These are phyloP conservation scores for Orychophragmus violaceus DNA, from an alignment of 345 rosid species.

Conservation along the genomic window DNA sequence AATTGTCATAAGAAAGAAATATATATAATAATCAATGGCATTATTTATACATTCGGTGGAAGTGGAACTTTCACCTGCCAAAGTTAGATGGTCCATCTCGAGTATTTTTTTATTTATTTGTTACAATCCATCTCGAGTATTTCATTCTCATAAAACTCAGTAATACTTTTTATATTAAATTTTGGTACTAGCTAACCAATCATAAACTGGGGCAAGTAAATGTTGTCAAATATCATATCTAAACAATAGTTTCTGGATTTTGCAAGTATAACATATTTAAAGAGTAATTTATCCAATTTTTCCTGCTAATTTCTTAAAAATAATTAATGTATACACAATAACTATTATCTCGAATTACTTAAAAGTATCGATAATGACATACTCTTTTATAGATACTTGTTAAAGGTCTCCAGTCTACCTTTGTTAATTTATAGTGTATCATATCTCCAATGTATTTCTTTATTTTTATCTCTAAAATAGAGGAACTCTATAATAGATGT, in stretches of 20 bases:
- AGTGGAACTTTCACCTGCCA: slow-evolving; percentile 20
- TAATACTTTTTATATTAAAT: neutral
- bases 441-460: no score
- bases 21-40: neutral
- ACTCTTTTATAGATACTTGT: neutral
- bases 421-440: no score
- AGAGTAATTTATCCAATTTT: neutral
- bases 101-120: no score
- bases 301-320: neutral
- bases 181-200: neutral
- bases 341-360: neutral
- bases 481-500: no score
- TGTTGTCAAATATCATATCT: neutral
- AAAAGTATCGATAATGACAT: neutral
- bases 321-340: neutral
- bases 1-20: neutral
- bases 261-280: neutral
- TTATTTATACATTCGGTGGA: slow-evolving; percentile 22
- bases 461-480: no score
- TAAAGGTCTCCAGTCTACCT: neutral
- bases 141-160: neutral
- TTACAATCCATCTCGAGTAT: neutral
- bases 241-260: neutral
- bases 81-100: neutral
- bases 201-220: neutral